Percentiles rank a stretch among this genome's conserved stretches.
phyloP scores from a whole-genome alignment of 257 asterid genomes.

The Apocynum venetum region DNA sequence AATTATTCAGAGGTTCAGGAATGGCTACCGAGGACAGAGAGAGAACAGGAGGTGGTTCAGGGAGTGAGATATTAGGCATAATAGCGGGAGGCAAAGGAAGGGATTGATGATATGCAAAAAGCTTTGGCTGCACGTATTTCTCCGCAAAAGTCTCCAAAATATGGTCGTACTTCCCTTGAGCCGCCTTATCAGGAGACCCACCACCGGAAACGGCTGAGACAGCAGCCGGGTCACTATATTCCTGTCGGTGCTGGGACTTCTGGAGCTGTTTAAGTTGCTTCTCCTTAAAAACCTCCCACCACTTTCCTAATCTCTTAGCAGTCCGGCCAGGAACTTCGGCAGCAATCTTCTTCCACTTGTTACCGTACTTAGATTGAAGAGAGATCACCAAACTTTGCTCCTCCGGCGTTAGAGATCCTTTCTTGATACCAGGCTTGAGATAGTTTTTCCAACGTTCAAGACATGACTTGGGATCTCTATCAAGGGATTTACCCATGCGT shows the following conservation, averaged over 20 bases:
- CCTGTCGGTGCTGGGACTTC: conserved; percentile 30
- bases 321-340: conserved; percentile 82
- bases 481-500: conserved; percentile 54
- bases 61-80: conserved; percentile 25
- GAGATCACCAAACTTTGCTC: conserved; percentile 69
- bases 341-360: conserved; percentile 79
- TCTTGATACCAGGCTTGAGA: conserved; percentile 71
- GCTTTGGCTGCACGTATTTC: conserved; percentile 68
- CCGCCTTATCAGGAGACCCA: conserved; percentile 52
- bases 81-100: conserved; percentile 26
- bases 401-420: conserved; percentile 64
- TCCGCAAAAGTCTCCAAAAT: conserved; percentile 74
- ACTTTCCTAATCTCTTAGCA: conserved; percentile 79
- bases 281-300: conserved; percentile 96
- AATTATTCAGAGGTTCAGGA: conserved; percentile 21
- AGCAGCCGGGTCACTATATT: conserved; percentile 20
- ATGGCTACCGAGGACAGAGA: conserved; percentile 31
- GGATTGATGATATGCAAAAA: conserved; percentile 33
- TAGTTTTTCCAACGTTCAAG: conserved; percentile 78
- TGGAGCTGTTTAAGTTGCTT: conserved; percentile 64
- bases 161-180: conserved; percentile 69
- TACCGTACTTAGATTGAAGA: conserved; percentile 67
- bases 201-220: conserved; percentile 23
- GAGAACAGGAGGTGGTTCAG: conserved; percentile 47
- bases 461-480: conserved; percentile 79